These are phyloP conservation scores for Nemania serpens DNA, from an alignment of 2,329 filamentous ascomycete genomes.

Conservation along the genomic window DNA sequence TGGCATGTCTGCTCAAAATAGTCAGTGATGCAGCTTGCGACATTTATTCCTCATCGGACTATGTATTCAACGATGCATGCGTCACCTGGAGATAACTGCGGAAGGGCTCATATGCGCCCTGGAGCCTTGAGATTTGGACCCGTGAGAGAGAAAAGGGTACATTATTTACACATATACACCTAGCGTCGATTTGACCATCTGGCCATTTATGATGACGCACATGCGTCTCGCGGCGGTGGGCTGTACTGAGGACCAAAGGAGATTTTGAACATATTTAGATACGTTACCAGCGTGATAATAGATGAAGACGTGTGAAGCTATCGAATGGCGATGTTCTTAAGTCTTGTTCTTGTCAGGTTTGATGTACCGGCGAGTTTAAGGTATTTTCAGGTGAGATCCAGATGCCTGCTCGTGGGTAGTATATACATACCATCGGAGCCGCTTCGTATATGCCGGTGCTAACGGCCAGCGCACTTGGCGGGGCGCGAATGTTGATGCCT, in stretches of 20 bases:
- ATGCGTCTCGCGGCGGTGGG: neutral
- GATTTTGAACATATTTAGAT: slow-evolving; percentile 4
- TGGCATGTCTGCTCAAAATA: slow-evolving; percentile 8
- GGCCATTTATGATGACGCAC: neutral
- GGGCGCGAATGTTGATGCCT: neutral
- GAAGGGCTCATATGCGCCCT: slow-evolving; percentile 18
- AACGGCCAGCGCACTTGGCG: neutral
- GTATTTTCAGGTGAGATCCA: no score
- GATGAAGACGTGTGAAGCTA: neutral
- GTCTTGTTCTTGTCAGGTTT: no score
- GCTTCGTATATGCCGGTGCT: neutral
- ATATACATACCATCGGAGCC: no score
- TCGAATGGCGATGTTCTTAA: no score
- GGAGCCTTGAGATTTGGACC: slow-evolving; percentile 33
- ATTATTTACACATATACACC: slow-evolving; percentile 30
- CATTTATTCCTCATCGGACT: slow-evolving; percentile 21
- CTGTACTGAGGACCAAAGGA: neutral
- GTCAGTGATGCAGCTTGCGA: slow-evolving; percentile 10
- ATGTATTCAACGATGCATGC: slow-evolving; percentile 35
- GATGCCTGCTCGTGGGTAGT: no score
- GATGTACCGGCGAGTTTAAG: no score
- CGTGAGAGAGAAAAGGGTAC: slow-evolving; percentile 24
- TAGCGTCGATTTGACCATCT: slow-evolving; percentile 17
- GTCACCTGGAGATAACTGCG: slow-evolving; percentile 25
- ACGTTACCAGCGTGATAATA: slow-evolving; percentile 15